Conservation (phyloP, 805 yeast species). For the Kregervanrija pseudodelftensis region DNA sequence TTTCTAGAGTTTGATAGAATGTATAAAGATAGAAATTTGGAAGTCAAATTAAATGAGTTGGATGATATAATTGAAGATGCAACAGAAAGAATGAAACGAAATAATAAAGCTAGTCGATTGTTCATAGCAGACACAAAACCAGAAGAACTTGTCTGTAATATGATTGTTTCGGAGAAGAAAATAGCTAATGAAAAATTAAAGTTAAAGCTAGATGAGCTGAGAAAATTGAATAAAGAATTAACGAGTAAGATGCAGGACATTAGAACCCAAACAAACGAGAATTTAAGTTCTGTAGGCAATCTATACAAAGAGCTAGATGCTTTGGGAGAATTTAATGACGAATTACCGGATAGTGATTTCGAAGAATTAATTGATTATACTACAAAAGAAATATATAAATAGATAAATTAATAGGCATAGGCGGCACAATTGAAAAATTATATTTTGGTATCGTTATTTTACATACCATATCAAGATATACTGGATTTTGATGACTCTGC, state of each 20-base stretch:
- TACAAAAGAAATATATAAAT: no score
- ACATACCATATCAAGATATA: conserved; percentile 1
- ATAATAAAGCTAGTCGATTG: conserved; percentile 2
- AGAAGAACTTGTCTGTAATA: conserved; percentile 17
- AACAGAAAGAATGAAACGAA: conserved; percentile 8
- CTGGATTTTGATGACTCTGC: conserved; percentile 34
- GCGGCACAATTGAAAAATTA: conserved; percentile 6
- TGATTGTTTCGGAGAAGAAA: conserved; percentile 9
- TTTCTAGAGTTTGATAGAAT: conserved; percentile 40
- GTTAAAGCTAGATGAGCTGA: not conserved
- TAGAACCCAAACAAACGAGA: no score
- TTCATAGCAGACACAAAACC: conserved; percentile 10
- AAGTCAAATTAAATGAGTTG: conserved; percentile 36
- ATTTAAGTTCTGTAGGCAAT: no score
- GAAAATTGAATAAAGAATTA: conserved; percentile 3
- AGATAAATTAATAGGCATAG: no score
- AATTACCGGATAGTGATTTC: no score
- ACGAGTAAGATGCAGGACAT: no score
- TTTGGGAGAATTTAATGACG: no score
- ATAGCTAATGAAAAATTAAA: conserved; percentile 5
- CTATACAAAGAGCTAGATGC: no score
- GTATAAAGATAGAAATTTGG: conserved; percentile 37
- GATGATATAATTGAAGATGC: conserved; percentile 42
- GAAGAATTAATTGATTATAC: no score
- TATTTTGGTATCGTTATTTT: conserved; percentile 1